phyloP scores from a whole-genome alignment of 352 stramenopile genomes.

The Phytophthora sansomeana region DNA sequence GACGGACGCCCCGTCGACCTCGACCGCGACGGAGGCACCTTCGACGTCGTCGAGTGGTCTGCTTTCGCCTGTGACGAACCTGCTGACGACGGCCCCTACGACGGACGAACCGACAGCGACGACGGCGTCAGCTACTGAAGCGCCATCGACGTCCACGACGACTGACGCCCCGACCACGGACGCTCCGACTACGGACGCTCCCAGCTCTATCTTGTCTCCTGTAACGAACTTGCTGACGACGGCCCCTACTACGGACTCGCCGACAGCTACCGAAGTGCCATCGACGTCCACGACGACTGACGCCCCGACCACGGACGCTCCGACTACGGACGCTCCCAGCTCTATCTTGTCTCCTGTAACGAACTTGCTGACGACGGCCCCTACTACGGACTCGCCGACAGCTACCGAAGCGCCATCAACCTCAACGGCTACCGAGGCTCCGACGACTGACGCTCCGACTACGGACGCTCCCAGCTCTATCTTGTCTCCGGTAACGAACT shows the following conservation, averaged over 20 bases:
- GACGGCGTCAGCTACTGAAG: not conserved
- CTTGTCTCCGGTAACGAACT: constrained; percentile 13
- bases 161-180: constrained; percentile 3
- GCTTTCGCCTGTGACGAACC: constrained; percentile 1
- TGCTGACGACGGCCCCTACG: constrained; percentile 7
- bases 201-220: not conserved
- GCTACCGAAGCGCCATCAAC: constrained; percentile 5
- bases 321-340: no score
- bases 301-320: no score
- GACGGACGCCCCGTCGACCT: constrained; percentile 5
- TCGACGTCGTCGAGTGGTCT: not conserved
- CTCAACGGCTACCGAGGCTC: no score
- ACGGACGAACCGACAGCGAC: constrained; percentile 8
- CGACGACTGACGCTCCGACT: constrained; percentile 8
- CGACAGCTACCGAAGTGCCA: not conserved
- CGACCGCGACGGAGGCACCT: not conserved
- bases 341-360: constrained; percentile 12
- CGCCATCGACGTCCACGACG: not conserved
- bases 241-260: constrained; percentile 5
- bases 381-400: constrained; percentile 1
- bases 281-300: no score
- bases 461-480: constrained; percentile 15
- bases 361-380: constrained; percentile 17
- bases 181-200: not conserved
- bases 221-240: constrained; percentile 12